Percentiles rank a stretch among this genome's conserved stretches.
phyloP scores from a whole-genome alignment of 2,329 filamentous ascomycete genomes.

The Pseudogymnoascus sp. region DNA sequence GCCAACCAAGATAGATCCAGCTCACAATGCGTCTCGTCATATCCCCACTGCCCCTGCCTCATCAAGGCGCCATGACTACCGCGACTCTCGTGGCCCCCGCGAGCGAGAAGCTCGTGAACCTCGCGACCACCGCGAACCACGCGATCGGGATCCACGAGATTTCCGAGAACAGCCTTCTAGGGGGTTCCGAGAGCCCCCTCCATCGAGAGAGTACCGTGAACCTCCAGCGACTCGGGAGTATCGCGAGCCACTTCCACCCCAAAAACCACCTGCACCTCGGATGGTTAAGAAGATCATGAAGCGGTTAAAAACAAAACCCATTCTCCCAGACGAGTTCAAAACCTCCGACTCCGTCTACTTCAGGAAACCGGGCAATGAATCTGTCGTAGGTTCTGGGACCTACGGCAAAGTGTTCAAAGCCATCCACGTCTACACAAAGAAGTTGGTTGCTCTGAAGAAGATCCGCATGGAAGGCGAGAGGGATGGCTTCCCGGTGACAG shows the following conservation, averaged over 20 bases:
- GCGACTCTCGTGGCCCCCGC: constrained; percentile 19
- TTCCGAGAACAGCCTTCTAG: neutral
- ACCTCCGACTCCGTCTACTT: constrained; percentile 86
- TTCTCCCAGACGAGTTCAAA: constrained; percentile 64
- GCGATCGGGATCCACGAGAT: neutral
- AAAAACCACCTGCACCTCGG: constrained; percentile 37
- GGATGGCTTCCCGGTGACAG: constrained; percentile 86
- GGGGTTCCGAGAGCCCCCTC: neutral
- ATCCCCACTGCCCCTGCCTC: constrained; percentile 52
- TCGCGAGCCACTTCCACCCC: constrained; percentile 32
- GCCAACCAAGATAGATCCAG: constrained; percentile 3
- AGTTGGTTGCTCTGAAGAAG: constrained; percentile 77
- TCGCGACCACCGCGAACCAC: constrained; percentile 2
- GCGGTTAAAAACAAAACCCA: constrained; percentile 65
- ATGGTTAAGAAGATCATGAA: constrained; percentile 64
- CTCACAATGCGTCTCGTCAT: constrained; percentile 29
- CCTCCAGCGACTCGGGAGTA: neutral
- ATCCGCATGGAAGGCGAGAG: constrained; percentile 91
- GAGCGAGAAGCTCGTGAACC: neutral
- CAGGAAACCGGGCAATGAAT: constrained; percentile 94
- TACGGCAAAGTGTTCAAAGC: constrained; percentile 95
- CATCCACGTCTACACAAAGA: constrained; percentile 84
- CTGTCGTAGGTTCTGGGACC: constrained; percentile 89
- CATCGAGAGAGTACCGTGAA: constrained; percentile 3
- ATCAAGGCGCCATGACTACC: constrained; percentile 31